phyloP scores from a whole-genome alignment of 2,329 filamentous ascomycete genomes.

The Dendryphion nanum region DNA sequence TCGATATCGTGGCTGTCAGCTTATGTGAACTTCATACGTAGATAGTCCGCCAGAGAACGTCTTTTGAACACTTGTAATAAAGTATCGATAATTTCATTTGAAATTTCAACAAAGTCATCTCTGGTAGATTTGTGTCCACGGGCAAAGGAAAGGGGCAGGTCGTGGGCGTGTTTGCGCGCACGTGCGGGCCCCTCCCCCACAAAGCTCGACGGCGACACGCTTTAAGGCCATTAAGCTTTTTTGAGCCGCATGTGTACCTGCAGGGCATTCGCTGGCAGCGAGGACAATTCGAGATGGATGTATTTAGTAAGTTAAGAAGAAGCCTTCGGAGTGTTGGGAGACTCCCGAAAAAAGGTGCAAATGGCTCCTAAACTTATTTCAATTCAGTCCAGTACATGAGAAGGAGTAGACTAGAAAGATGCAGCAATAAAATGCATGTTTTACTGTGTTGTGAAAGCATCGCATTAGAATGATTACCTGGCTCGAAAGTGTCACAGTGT shows the following conservation, averaged over 20 bases:
- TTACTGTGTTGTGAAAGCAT: slow-evolving; percentile 6
- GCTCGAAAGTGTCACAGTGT: slow-evolving; percentile 1
- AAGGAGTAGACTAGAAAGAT: too few species aligned
- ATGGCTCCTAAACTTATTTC: too few species aligned
- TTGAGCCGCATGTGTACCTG: slow-evolving; percentile 38
- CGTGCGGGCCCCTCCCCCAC: slow-evolving; percentile 22
- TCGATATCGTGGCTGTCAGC: too few species aligned
- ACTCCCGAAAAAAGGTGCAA: slow-evolving; percentile 29
- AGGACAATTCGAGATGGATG: too few species aligned
- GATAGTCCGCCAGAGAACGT: too few species aligned
- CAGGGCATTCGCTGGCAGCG: slow-evolving; percentile 30
- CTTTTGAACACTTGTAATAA: too few species aligned
- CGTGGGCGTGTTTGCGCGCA: slow-evolving; percentile 11
- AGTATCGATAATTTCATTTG: too few species aligned
- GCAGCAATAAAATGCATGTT: slow-evolving; percentile 1
- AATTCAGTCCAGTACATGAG: too few species aligned
- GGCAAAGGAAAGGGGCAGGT: slow-evolving; percentile 1
- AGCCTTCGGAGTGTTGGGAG: slow-evolving; percentile 15
- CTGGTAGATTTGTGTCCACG: too few species aligned
- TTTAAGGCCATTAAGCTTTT: slow-evolving; percentile 30
- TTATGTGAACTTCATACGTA: too few species aligned
- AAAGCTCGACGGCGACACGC: slow-evolving; percentile 20
- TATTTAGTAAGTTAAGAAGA: too few species aligned
- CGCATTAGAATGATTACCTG: not conserved
- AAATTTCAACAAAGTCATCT: too few species aligned